Evolutionary conservation across 257 asterid species (phyloP).

Genomic region (Salvia miltiorrhiza): DNA sequence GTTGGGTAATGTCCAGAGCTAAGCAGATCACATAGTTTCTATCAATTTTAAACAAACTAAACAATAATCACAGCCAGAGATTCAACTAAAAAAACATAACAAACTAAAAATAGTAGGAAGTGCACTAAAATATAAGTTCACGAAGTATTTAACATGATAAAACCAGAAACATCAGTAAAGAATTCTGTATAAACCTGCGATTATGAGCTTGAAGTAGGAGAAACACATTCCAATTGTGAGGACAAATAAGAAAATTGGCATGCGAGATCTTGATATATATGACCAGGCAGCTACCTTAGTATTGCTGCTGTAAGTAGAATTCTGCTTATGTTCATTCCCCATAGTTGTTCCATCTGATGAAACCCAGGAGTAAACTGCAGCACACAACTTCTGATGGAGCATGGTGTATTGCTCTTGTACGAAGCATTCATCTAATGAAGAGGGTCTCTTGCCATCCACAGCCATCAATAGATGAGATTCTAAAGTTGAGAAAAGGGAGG

Average conservation of each 20-base stretch:
- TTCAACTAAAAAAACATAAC: neutral
- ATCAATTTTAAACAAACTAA: neutral
- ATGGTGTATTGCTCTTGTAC: conserved; percentile 49
- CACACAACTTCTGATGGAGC: conserved; percentile 57
- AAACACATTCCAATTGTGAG: conserved; percentile 53
- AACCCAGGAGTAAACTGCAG: conserved; percentile 50
- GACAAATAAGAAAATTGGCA: conserved; percentile 50
- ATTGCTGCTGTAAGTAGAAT: conserved; percentile 36
- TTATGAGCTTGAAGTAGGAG: conserved; percentile 40
- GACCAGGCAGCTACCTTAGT: conserved; percentile 87
- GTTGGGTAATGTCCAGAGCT: neutral
- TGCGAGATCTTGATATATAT: conserved; percentile 47
- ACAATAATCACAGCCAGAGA: neutral
- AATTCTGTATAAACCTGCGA: conserved; percentile 30
- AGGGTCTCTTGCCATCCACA: conserved; percentile 35
- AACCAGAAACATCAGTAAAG: conserved; percentile 12
- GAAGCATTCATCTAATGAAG: conserved; percentile 27
- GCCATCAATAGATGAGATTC: conserved; percentile 56
- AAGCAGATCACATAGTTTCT: neutral
- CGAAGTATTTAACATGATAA: conserved; percentile 11
- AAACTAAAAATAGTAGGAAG: neutral
- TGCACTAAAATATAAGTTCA: neutral
- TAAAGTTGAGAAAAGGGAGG: conserved; percentile 57
- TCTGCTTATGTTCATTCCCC: conserved; percentile 26
- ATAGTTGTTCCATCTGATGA: conserved; percentile 35